Evolutionary conservation across 371 early-diverging fungal genomes (phyloP).

Genomic region (Fennellomyces sp.): DNA sequence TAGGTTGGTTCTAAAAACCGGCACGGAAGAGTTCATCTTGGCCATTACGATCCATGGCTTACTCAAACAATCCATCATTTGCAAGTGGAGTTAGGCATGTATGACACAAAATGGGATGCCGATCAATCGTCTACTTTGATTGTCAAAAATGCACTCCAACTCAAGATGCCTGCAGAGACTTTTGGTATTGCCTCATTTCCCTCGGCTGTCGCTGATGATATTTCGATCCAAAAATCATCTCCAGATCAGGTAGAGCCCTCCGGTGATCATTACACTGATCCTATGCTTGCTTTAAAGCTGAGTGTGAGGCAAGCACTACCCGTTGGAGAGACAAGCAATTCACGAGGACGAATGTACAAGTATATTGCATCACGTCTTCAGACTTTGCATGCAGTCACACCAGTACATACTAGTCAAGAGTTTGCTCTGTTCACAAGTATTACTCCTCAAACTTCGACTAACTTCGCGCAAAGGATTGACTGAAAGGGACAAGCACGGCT

Average conservation of each 20-base stretch:
- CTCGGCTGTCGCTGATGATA: background rate
- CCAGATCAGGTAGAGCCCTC: no score
- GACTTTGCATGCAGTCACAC: background rate
- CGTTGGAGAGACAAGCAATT: background rate
- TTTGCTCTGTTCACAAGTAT: background rate
- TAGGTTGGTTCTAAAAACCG: background rate
- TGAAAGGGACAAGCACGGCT: background rate
- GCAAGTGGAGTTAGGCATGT: background rate
- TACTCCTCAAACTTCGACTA: background rate
- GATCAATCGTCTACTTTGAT: background rate
- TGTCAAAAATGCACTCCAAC: background rate
- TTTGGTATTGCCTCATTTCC: background rate
- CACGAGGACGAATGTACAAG: background rate
- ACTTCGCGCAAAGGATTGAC: background rate
- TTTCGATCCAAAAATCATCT: background rate
- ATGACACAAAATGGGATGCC: background rate
- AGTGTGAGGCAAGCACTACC: background rate
- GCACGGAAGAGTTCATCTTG: background rate
- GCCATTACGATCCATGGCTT: background rate
- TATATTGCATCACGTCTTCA: background rate
- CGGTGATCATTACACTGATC: no score
- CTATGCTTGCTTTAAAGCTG: background rate
- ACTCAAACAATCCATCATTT: background rate
- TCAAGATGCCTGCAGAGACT: background rate
- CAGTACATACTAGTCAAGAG: background rate